These are phyloP conservation scores for Polytrichum commune DNA, from an alignment of 225 moss, liverwort and hornwort species.

Conservation along the genomic window DNA sequence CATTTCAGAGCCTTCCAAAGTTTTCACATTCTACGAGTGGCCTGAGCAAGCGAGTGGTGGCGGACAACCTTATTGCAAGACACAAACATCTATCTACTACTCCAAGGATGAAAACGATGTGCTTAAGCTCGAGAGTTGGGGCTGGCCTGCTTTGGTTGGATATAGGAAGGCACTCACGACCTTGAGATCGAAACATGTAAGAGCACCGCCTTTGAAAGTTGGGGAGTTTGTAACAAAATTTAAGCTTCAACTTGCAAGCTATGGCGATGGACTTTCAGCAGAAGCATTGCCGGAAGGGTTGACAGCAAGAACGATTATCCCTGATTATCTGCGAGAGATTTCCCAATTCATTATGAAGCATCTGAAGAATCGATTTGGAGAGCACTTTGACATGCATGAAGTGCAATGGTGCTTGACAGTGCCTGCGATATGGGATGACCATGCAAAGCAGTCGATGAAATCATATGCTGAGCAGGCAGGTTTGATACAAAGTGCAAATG, in stretches of 20 bases:
- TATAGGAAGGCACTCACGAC: background rate
- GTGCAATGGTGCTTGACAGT: slow-evolving; percentile 45
- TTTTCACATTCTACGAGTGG: slow-evolving; percentile 6
- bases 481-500: slow-evolving; percentile 7
- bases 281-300: background rate
- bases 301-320: slow-evolving; percentile 12
- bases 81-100: background rate
- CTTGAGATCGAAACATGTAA: background rate
- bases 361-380: background rate
- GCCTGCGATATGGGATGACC: slow-evolving; percentile 40
- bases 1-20: background rate
- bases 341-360: slow-evolving; percentile 9
- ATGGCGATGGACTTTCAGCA: background rate
- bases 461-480: slow-evolving; percentile 8
- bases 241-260: slow-evolving; percentile 21
- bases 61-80: slow-evolving; percentile 6
- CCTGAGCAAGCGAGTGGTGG: slow-evolving; percentile 2
- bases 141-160: slow-evolving; percentile 2
- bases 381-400: slow-evolving; percentile 20
- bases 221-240: slow-evolving; percentile 7
- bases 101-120: background rate
- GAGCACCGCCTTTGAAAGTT: background rate
- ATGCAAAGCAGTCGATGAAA: slow-evolving; percentile 21
- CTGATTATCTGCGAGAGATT: slow-evolving; percentile 12
- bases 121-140: slow-evolving; percentile 2